Percentiles rank a stretch among this genome's conserved stretches.
Conservation (phyloP, 1,284 basidiomycete species). For the Tremellales sp. region DNA sequence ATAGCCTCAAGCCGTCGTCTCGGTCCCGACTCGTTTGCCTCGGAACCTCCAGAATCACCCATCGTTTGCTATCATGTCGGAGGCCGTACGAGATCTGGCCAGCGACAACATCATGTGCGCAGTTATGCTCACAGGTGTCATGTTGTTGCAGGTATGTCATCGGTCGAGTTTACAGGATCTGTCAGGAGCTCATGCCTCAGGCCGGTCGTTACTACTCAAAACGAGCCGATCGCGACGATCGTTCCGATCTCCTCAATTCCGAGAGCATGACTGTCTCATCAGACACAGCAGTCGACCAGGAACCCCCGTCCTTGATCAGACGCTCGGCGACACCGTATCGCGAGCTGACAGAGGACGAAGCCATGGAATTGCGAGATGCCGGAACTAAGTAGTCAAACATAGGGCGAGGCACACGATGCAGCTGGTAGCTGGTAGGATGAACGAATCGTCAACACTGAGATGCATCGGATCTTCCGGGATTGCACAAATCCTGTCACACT, state of each 20-base stretch:
- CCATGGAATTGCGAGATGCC: too few relatives aligned
- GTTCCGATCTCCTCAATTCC: too few relatives aligned
- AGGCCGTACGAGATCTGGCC: constrained; percentile 39
- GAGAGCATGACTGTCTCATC: too few relatives aligned
- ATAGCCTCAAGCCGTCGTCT: constrained; percentile 24
- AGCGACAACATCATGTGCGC: constrained; percentile 45
- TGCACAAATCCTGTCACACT: too few relatives aligned
- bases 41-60: constrained; percentile 24
- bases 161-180: not conserved
- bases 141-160: constrained; percentile 41
- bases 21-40: constrained; percentile 33
- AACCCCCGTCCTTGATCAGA: too few relatives aligned
- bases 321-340: constrained; percentile 37
- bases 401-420: too few relatives aligned
- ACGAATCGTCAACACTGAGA: too few relatives aligned
- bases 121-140: constrained; percentile 46
- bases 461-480: too few relatives aligned
- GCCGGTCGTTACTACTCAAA: constrained; percentile 41
- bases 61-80: constrained; percentile 30
- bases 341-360: constrained; percentile 40
- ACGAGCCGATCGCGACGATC: constrained; percentile 12
- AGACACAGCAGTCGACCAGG: constrained; percentile 11
- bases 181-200: too few relatives aligned
- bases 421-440: too few relatives aligned
- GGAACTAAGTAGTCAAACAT: too few relatives aligned